phyloP scores from a whole-genome alignment of 768 basidiomycete genomes.

The Sistotremastrum niveocremeum region DNA sequence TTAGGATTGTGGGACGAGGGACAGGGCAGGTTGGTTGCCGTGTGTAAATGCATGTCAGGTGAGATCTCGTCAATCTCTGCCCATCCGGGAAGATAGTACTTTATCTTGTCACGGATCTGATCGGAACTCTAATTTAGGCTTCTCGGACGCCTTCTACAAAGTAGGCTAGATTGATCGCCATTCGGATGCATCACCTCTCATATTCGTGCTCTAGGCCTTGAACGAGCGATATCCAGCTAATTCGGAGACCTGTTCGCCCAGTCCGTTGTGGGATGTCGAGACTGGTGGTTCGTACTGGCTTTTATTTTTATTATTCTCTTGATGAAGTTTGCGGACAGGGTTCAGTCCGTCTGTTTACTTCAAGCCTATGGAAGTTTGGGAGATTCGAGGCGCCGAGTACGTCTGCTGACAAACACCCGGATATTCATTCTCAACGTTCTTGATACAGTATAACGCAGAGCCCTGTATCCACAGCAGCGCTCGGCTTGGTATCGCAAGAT shows the following conservation, averaged over 20 bases:
- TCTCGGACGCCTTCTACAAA: constrained; percentile 75
- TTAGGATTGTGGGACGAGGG: constrained; percentile 61
- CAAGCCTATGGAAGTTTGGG: constrained; percentile 72
- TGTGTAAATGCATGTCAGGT: constrained; percentile 90
- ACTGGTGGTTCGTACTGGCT: constrained; percentile 37
- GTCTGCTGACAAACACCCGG: constrained; percentile 7
- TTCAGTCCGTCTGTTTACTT: constrained; percentile 58
- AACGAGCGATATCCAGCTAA: constrained; percentile 50
- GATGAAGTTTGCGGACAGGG: constrained; percentile 23
- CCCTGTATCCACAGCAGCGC: constrained; percentile 72
- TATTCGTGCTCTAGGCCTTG: constrained; percentile 34
- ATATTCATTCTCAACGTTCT: background rate
- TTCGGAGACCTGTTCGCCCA: constrained; percentile 38
- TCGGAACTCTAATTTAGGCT: constrained; percentile 33
- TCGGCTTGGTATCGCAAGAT: constrained; percentile 37
- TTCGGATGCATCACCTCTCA: background rate
- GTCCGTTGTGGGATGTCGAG: constrained; percentile 46
- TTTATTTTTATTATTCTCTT: constrained; percentile 2
- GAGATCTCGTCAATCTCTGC: constrained; percentile 9
- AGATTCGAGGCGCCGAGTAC: constrained; percentile 69
- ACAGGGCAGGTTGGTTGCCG: constrained; percentile 49
- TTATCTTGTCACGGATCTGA: background rate
- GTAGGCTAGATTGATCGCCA: constrained; percentile 20
- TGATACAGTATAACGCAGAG: constrained; percentile 58
- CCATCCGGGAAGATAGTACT: background rate